Percentiles rank a stretch among this genome's conserved stretches.
Conservation (phyloP, 2,329 filamentous ascomycete species). For the Rhynchosporium graminicola region DNA sequence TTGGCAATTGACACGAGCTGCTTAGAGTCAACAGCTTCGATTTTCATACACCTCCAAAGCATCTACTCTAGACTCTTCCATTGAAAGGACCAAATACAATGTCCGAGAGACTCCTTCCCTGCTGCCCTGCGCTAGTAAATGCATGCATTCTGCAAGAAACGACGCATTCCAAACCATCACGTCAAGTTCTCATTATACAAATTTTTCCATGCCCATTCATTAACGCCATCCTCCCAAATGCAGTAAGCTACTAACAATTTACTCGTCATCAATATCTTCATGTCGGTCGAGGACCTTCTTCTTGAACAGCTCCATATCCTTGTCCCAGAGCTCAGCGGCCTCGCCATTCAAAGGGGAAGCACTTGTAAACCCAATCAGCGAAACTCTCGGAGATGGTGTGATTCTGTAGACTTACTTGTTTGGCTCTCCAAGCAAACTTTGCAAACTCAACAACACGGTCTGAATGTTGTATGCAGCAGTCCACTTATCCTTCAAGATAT, state of each 20-base stretch:
- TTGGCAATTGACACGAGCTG: not conserved
- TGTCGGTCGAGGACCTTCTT: slow-evolving; percentile 66
- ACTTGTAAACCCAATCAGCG: slow-evolving; percentile 50
- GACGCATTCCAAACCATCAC: slow-evolving; percentile 19
- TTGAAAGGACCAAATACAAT: slow-evolving; percentile 25
- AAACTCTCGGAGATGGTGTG: not conserved
- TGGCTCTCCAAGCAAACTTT: slow-evolving; percentile 92
- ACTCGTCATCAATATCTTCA: slow-evolving; percentile 66
- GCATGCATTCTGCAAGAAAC: slow-evolving; percentile 27
- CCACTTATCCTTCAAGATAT: slow-evolving; percentile 99
- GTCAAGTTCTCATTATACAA: slow-evolving; percentile 28
- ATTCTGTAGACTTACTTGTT: slow-evolving; percentile 77
- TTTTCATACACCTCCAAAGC: slow-evolving; percentile 11
- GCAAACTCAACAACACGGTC: slow-evolving; percentile 87
- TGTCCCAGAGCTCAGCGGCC: slow-evolving; percentile 94
- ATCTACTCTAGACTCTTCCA: slow-evolving; percentile 11
- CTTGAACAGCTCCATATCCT: slow-evolving; percentile 84
- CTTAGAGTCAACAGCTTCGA: slow-evolving; percentile 5
- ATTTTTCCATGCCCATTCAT: slow-evolving; percentile 24
- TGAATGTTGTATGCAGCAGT: slow-evolving; percentile 96
- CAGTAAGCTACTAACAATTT: slow-evolving; percentile 26
- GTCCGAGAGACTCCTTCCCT: slow-evolving; percentile 28
- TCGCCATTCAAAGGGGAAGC: slow-evolving; percentile 94
- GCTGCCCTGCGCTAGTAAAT: slow-evolving; percentile 22
- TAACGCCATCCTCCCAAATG: slow-evolving; percentile 21